Base-by-base conservation (phyloP, 1,284 basidiomycete species). In the Microbotryum intermedium region DNA sequence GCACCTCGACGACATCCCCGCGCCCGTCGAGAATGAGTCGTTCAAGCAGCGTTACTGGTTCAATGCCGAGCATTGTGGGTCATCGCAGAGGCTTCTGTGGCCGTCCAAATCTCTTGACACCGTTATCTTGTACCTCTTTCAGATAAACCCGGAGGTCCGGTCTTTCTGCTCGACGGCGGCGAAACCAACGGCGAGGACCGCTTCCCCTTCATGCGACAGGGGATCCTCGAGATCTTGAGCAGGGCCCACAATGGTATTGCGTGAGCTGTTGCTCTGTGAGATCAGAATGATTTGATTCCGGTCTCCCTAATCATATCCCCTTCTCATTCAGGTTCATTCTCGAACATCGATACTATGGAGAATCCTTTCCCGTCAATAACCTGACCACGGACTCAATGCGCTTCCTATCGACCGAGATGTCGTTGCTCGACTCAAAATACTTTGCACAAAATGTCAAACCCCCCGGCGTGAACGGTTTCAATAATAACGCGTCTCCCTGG, bases 351-450 rank as follows among this genome's bases (percentile, higher is more conserved):
- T 90, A 86, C 73, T 88, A 88, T 72, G 93, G 93, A 47, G 76
- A 83, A 53, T 93, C 90, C 6, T 78, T 90, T 18, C 88, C 91
- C 0, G 87, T 88, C 13, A 71, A 79, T 46, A 83, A 89, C 73
- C 80, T 94, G 60, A 84, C 86, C 3, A 65, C 65, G 0, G 78
- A 78, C 25, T 77, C 82, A 69, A 80, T 82, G 76, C 58, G 86
- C 34, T 92, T 87, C 82, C 79, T 97, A 54, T 89, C 85, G 73
- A 95, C 95, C 65, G 85, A 82, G 25, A 92, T 97, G 74, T 81
- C 90, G 1, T 82, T 90, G 0, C 86, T 89, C n/a, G 94, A 98
- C 76, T 90, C 87, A 51, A 91, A 90, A 1, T 82, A 87, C 74
- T 97, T 97, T 72, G 90, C 97, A 80, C 78, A 81, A 8, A 82